Evolutionary conservation across 2,329 filamentous ascomycete species (phyloP).

Genomic region (Aspergillus sp.): DNA sequence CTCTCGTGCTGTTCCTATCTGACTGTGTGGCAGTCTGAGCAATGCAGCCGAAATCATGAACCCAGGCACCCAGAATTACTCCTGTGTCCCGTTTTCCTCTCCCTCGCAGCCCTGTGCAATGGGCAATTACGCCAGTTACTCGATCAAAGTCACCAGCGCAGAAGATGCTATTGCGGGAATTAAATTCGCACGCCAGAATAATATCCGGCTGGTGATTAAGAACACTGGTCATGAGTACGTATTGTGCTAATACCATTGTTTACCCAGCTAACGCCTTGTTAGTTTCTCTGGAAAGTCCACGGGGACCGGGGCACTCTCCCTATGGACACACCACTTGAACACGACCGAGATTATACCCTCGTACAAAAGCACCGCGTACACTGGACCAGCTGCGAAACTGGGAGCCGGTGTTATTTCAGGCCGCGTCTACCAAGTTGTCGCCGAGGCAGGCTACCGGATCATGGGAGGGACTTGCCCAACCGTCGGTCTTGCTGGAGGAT

Average conservation of each 20-base stretch:
- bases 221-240: constrained; percentile 58
- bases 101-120: not conserved
- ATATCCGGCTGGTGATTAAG: constrained; percentile 48
- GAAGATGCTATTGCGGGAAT: not conserved
- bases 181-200: not conserved
- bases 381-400: not conserved
- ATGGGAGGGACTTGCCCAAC: not conserved
- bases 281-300: not conserved
- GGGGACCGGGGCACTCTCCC: not conserved
- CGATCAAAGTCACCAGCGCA: not conserved
- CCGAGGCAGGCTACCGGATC: not conserved
- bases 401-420: not conserved
- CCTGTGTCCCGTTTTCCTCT: not conserved
- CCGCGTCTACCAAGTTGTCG: not conserved
- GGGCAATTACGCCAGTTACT: not conserved
- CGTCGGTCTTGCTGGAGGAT: not conserved
- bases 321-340: not conserved
- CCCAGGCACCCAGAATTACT: not conserved
- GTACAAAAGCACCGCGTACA: not conserved
- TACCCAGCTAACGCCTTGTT: not conserved
- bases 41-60: not conserved
- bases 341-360: not conserved
- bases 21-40: not conserved
- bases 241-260: not conserved
- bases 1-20: not conserved